Conservation (phyloP, 2,329 filamentous ascomycete genomes). For the Penicillium sp. region DNA sequence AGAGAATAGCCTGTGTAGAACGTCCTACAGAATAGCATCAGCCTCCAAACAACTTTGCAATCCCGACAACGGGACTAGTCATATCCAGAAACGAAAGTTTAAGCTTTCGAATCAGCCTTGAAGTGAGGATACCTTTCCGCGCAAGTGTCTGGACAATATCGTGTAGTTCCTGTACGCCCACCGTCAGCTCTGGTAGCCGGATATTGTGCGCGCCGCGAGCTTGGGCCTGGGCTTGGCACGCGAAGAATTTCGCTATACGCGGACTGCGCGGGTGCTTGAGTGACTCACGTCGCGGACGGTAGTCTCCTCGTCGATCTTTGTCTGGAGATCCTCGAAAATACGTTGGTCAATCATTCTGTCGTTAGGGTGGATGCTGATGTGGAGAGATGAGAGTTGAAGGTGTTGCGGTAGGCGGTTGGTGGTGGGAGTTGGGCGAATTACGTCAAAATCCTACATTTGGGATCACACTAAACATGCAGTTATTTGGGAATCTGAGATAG, state of each 20-base stretch:
- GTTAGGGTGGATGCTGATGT: background rate
- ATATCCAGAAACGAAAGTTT: background rate
- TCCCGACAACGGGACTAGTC: background rate
- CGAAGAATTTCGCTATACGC: constrained; percentile 13
- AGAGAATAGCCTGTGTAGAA: constrained; percentile 78
- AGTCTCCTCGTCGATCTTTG: constrained; percentile 85
- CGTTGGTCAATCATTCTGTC: constrained; percentile 69
- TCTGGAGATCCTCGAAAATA: constrained; percentile 85
- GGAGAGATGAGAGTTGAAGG: background rate
- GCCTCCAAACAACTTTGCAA: background rate
- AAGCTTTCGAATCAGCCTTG: background rate
- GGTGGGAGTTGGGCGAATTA: constrained; percentile 11
- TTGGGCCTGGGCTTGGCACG: constrained; percentile 19
- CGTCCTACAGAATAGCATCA: constrained; percentile 53
- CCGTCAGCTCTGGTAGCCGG: constrained; percentile 7
- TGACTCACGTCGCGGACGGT: constrained; percentile 68
- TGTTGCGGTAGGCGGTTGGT: constrained; percentile 19
- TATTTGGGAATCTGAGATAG: background rate
- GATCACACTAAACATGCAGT: background rate
- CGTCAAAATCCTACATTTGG: constrained; percentile 12
- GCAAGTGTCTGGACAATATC: constrained; percentile 80
- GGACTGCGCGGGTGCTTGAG: constrained; percentile 5
- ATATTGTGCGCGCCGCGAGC: constrained; percentile 8
- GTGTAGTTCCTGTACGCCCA: constrained; percentile 63
- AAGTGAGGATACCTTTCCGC: constrained; percentile 59